Base-by-base conservation (phyloP, 202 grass and related monocot genomes). In the Alloteropsis angusta region DNA sequence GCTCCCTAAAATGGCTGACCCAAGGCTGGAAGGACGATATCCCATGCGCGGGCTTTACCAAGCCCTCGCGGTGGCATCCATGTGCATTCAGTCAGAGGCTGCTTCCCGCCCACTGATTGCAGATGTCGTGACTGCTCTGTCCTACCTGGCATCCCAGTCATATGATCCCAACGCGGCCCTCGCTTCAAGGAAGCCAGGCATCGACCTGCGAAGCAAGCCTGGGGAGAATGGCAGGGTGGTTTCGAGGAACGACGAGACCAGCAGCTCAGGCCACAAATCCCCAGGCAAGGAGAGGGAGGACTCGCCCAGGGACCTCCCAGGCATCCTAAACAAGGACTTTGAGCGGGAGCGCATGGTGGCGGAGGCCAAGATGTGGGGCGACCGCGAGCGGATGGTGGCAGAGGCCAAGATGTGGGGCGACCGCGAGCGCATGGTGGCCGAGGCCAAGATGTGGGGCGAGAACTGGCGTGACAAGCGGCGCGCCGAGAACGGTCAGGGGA, bases 21-120 rank as follows among this genome's bases (percentile, higher is more conserved):
- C 89, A 0, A 90, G 87, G 26, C 87, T 97, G 43, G 87, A 94
- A 80, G 89, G 94, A n/a, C 85, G 71, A 25, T 94, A 92, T 39
- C 94, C 94, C 28, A 97, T 94, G 91, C 94, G 94, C 42, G 94
- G 94, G 39, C 81, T 97, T 52, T 97, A 97, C 68, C 94, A 97
- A 88, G 91, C 94, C 18, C 89, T 97, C 6, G 94, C 94, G 0
- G 94, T 97, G 55, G 94, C 94, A 4, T 97, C 91, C 59, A 97
- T 97, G 94, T 97, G 94, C 87, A 94, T 94, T 80, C 94, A 94
- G 68, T 91, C 89, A 1, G 90, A 97, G 71, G 94, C 94, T 62
- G 91, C 87, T 15, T 93, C 88, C 14, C 94, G 94, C 46, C 94
- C 94, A 6, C 84, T 91, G 26, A 97, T 97, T 7, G 94, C 94